phyloP scores from a whole-genome alignment of 2,329 filamentous ascomycete species.

The Hypoxylon sp. region DNA sequence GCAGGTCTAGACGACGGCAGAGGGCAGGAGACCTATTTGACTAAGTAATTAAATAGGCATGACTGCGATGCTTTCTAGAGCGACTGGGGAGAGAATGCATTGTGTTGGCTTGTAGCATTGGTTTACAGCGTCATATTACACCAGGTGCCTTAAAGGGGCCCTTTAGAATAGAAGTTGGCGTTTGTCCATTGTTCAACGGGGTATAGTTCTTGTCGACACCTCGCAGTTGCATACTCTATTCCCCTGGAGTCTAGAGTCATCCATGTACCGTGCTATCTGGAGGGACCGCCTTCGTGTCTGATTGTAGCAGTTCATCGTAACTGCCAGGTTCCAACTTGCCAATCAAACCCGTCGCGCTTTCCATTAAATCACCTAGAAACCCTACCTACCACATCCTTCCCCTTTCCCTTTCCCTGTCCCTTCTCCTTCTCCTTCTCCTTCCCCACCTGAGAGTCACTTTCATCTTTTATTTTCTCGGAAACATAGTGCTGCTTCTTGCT shows the following conservation, averaged over 20 bases:
- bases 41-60: slow-evolving; percentile 55
- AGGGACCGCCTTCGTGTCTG: no score
- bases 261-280: no score
- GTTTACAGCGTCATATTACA: neutral
- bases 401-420: neutral
- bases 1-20: slow-evolving; percentile 70
- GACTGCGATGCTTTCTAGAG: neutral
- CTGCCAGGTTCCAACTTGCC: neutral
- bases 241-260: no score
- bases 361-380: neutral
- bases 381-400: neutral
- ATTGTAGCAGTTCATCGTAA: neutral
- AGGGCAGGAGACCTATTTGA: slow-evolving; percentile 80
- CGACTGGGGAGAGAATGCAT: neutral
- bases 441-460: neutral
- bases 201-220: no score
- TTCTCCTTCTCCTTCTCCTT: neutral
- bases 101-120: neutral
- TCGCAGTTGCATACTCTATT: no score
- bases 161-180: neutral
- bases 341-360: neutral
- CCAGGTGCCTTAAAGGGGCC: neutral
- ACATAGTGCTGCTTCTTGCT: neutral
- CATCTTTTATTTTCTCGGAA: neutral
- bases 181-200: no score